These are phyloP conservation scores for Candida hungchunana DNA, from an alignment of 805 yeast species.

Conservation along the genomic window DNA sequence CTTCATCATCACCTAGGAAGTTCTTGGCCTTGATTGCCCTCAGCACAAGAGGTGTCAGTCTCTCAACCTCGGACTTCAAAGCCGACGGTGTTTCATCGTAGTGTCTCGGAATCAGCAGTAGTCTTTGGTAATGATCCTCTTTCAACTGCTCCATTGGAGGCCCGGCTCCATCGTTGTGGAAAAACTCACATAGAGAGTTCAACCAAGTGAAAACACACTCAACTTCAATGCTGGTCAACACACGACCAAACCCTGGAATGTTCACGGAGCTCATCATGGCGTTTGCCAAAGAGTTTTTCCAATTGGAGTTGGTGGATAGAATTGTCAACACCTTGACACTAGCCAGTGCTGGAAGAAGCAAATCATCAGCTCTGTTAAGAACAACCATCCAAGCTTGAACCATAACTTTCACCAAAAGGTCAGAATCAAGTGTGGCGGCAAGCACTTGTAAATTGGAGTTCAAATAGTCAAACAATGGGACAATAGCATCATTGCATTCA, in stretches of 20 bases:
- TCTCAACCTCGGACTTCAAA: slow-evolving; percentile 55
- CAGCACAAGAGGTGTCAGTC: slow-evolving; percentile 50
- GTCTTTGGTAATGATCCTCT: slow-evolving; percentile 57
- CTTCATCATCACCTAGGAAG: slow-evolving; percentile 34
- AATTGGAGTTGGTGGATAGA: slow-evolving; percentile 31
- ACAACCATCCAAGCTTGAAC: slow-evolving; percentile 77
- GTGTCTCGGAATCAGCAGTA: slow-evolving; percentile 58
- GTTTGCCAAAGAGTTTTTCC: slow-evolving; percentile 39
- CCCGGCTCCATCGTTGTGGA: slow-evolving; percentile 78
- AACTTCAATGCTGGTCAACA: slow-evolving; percentile 54
- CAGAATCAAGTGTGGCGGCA: slow-evolving; percentile 53
- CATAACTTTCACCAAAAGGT: slow-evolving; percentile 60
- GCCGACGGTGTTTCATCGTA: slow-evolving; percentile 48
- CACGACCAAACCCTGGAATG: slow-evolving; percentile 48
- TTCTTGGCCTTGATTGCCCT: slow-evolving; percentile 46
- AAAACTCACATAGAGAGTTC: slow-evolving; percentile 63
- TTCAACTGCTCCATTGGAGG: slow-evolving; percentile 64
- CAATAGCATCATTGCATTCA: slow-evolving; percentile 58
- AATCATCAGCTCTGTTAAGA: slow-evolving; percentile 60
- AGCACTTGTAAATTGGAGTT: slow-evolving; percentile 63
- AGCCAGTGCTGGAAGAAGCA: slow-evolving; percentile 70
- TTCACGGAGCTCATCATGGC: slow-evolving; percentile 39
- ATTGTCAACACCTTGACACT: slow-evolving; percentile 31
- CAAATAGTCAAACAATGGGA: slow-evolving; percentile 70
- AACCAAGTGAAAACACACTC: slow-evolving; percentile 73